Percentiles rank a stretch among this genome's conserved stretches.
phyloP scores from a whole-genome alignment of 169 alveolate genomes.

The Theileria annulata region DNA sequence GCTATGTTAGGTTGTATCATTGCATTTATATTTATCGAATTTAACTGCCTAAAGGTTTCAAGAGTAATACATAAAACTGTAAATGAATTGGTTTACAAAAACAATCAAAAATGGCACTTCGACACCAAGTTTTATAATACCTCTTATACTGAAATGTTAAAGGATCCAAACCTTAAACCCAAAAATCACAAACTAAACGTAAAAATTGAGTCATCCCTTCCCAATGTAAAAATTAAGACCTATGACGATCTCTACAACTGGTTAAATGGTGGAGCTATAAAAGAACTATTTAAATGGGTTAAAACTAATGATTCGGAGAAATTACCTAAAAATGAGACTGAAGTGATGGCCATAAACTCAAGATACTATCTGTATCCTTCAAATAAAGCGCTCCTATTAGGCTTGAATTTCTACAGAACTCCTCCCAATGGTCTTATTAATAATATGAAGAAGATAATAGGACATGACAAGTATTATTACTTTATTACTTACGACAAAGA shows the following conservation, averaged over 20 bases:
- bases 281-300: constrained; percentile 3
- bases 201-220: background rate
- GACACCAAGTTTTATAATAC: background rate
- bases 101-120: background rate
- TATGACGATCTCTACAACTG: constrained; percentile 39
- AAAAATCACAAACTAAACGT: background rate
- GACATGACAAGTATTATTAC: background rate
- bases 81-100: background rate
- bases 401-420: constrained; percentile 9
- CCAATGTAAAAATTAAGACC: constrained; percentile 10
- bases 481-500: background rate
- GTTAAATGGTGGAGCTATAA: constrained; percentile 30
- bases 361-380: constrained; percentile 35
- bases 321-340: background rate
- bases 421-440: constrained; percentile 10
- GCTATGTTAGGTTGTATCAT: background rate
- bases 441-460: constrained; percentile 17
- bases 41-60: constrained; percentile 3
- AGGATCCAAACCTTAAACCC: background rate
- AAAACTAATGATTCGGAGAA: constrained; percentile 4
- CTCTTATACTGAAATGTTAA: background rate
- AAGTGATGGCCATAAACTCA: constrained; percentile 10
- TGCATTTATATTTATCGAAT: background rate
- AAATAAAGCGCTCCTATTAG: constrained; percentile 4
- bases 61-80: background rate